Conservation (phyloP, 495 filamentous ascomycete genomes). For the Penicillium verhagenii region DNA sequence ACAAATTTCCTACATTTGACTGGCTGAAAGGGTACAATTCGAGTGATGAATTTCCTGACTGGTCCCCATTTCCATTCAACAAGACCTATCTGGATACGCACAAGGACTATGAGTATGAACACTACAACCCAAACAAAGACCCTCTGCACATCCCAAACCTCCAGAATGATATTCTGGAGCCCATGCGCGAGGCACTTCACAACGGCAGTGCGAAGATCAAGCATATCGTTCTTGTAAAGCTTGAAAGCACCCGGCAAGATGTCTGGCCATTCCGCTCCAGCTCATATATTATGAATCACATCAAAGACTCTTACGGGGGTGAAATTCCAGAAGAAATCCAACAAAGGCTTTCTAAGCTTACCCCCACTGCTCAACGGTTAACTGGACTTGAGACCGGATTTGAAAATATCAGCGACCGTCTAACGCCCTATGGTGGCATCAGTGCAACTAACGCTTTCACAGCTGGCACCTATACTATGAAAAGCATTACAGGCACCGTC, state of each 20-base stretch:
- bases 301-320: slow-evolving; percentile 32
- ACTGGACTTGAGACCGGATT: slow-evolving; percentile 45
- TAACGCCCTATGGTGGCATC: slow-evolving; percentile 41
- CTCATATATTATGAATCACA: slow-evolving; percentile 29
- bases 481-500: slow-evolving; percentile 45
- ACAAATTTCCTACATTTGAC: slow-evolving; percentile 14
- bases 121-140: slow-evolving; percentile 34
- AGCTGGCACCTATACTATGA: slow-evolving; percentile 47
- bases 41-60: slow-evolving; percentile 9
- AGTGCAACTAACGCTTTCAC: slow-evolving; percentile 45
- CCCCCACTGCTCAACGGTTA: slow-evolving; percentile 39
- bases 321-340: slow-evolving; percentile 31
- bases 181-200: slow-evolving; percentile 19
- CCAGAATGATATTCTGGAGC: slow-evolving; percentile 26
- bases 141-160: slow-evolving; percentile 38
- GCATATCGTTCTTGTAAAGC: slow-evolving; percentile 34
- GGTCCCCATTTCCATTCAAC: slow-evolving; percentile 13
- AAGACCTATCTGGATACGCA: background rate
- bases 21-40: slow-evolving; percentile 9
- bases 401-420: slow-evolving; percentile 15
- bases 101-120: background rate
- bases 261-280: slow-evolving; percentile 36
- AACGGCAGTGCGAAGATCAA: slow-evolving; percentile 32
- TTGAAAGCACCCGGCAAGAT: slow-evolving; percentile 43
- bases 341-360: slow-evolving; percentile 36